Conservation (phyloP, 1,284 basidiomycete species). For the Moesziomyces sp. region DNA sequence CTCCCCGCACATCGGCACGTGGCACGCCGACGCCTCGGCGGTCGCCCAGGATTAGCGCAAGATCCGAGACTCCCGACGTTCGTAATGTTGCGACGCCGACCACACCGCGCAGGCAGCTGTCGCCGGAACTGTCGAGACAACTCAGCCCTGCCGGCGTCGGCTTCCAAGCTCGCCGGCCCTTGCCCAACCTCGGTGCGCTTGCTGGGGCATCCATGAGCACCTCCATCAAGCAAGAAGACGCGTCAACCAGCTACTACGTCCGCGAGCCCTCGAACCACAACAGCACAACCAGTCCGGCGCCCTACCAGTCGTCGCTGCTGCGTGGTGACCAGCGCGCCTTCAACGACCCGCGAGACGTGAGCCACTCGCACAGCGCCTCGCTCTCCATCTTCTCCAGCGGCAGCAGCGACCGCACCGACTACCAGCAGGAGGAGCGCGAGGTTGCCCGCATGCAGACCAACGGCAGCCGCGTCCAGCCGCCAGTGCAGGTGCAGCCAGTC, state of each 20-base stretch:
- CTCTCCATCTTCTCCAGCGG: constrained; percentile 44
- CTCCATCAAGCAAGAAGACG: constrained; percentile 46
- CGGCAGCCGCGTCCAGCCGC: constrained; percentile 7
- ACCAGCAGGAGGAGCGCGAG: constrained; percentile 37
- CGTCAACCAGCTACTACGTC: constrained; percentile 29
- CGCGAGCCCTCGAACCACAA: constrained; percentile 31
- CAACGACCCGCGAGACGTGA: constrained; percentile 25
- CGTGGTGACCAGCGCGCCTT: constrained; percentile 39
- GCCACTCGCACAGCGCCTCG: constrained; percentile 30
- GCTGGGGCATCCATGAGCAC: constrained; percentile 15
- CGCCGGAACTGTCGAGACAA: constrained; percentile 29
- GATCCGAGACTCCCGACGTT: constrained; percentile 25
- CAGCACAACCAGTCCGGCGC: constrained; percentile 9
- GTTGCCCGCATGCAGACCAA: constrained; percentile 19
- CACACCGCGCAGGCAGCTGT: constrained; percentile 16
- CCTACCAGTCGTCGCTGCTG: constrained; percentile 22
- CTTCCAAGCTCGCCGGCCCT: constrained; percentile 5
- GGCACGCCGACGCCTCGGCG: constrained; percentile 15
- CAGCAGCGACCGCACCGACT: constrained; percentile 27
- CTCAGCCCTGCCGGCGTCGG: constrained; percentile 23
- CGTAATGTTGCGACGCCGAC: constrained; percentile 2
- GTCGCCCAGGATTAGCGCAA: constrained; percentile 20
- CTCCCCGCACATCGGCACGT: constrained; percentile 8
- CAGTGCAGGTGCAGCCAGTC: not conserved
- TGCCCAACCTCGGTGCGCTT: constrained; percentile 1